Percentiles rank a stretch among this genome's conserved stretches.
Evolutionary conservation across 2,329 filamentous ascomycete genomes (phyloP).

Genomic region (Neurospora sp.): DNA sequence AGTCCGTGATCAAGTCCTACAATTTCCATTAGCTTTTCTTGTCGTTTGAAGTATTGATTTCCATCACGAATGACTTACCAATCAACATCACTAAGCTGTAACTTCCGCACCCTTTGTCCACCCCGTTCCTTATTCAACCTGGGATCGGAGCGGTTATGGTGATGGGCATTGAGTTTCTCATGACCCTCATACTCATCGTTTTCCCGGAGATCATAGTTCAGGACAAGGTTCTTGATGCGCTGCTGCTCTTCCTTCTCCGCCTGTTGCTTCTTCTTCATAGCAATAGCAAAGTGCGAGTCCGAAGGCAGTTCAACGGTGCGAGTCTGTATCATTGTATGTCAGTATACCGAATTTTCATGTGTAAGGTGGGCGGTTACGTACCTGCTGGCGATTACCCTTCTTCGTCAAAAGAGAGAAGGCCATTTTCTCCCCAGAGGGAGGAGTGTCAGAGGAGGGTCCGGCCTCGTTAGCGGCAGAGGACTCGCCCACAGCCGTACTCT

Average conservation of each 20-base stretch:
- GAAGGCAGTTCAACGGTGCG: slow-evolving; percentile 82
- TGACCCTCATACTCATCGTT: slow-evolving; percentile 59
- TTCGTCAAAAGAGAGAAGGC: slow-evolving; percentile 95
- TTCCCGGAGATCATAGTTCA: slow-evolving; percentile 91
- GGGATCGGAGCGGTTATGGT: slow-evolving; percentile 47
- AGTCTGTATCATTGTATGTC: slow-evolving; percentile 46
- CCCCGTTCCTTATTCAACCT: slow-evolving; percentile 50
- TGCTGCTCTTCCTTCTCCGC: slow-evolving; percentile 94
- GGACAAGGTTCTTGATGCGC: slow-evolving; percentile 92
- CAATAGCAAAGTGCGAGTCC: slow-evolving; percentile 88
- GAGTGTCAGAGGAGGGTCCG: not conserved
- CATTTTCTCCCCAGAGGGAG: slow-evolving; percentile 54
- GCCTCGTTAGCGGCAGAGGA: slow-evolving; percentile 16
- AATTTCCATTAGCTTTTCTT: not conserved
- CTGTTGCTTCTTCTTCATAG: slow-evolving; percentile 92
- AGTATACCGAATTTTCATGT: not conserved
- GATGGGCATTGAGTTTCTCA: slow-evolving; percentile 39
- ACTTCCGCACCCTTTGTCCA: slow-evolving; percentile 75
- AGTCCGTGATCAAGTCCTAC: not conserved
- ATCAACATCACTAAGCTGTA: slow-evolving; percentile 94
- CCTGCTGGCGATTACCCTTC: slow-evolving; percentile 90
- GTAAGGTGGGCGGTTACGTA: slow-evolving; percentile 25
- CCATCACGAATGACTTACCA: slow-evolving; percentile 53
- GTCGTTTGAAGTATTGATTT: not conserved
- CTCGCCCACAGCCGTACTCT: slow-evolving; percentile 31